Conservation (phyloP, 2,329 filamentous ascomycete genomes). For the Microdochium bolleyi region DNA sequence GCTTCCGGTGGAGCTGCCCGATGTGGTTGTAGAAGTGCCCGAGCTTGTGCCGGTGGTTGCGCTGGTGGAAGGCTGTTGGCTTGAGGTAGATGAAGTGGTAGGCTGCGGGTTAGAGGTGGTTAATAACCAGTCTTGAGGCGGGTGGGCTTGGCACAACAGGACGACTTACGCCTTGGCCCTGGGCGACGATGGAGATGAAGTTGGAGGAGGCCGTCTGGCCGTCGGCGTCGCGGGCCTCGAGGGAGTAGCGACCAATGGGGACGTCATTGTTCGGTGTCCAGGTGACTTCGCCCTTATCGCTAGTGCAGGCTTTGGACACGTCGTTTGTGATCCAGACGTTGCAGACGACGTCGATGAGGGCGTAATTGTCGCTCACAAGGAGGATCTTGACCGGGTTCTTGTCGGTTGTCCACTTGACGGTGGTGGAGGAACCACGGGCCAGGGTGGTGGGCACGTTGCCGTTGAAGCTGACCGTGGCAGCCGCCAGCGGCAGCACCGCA, state of each 20-base stretch:
- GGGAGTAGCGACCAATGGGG: constrained; percentile 1
- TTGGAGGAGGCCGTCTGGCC: neutral
- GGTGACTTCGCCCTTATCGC: neutral
- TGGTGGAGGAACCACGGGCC: neutral
- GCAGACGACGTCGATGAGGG: constrained; percentile 10
- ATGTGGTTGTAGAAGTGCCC: neutral
- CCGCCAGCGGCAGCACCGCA: neutral
- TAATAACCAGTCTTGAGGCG: neutral
- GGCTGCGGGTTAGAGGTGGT: neutral
- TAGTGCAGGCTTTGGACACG: constrained; percentile 1
- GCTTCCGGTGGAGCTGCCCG: neutral
- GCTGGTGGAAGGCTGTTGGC: neutral
- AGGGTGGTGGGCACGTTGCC: neutral
- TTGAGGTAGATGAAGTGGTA: neutral
- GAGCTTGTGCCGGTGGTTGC: neutral
- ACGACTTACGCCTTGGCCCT: neutral
- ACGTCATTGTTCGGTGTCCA: constrained; percentile 1
- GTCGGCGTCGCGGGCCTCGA: neutral
- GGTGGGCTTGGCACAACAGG: neutral
- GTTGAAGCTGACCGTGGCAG: constrained; percentile 1
- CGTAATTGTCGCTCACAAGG: constrained; percentile 5
- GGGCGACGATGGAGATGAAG: neutral
- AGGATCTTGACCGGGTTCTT: neutral
- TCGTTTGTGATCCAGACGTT: constrained; percentile 3
- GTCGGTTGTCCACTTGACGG: neutral